Percentiles rank a stretch among this genome's conserved stretches.
phyloP scores from a whole-genome alignment of 208 protist species.

The Naegleria gruberi region DNA sequence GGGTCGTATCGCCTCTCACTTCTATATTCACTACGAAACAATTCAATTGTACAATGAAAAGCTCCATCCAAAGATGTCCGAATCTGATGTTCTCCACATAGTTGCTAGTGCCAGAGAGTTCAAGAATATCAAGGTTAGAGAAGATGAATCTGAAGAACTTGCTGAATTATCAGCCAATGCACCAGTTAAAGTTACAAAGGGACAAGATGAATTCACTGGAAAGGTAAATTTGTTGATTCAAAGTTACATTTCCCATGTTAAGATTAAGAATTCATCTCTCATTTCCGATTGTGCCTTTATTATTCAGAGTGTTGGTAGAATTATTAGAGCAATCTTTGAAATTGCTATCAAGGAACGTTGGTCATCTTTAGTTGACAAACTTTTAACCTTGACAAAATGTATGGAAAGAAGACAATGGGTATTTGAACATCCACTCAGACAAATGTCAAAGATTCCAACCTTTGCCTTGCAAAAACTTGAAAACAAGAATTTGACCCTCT shows the following conservation, averaged over 20 bases:
- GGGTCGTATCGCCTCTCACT: conserved; percentile 91
- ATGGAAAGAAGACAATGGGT: conserved; percentile 87
- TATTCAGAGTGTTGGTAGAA: conserved; percentile 85
- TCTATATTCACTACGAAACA: conserved; percentile 91
- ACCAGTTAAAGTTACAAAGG: conserved; percentile 49
- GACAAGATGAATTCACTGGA: conserved; percentile 63
- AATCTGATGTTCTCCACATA: conserved; percentile 81
- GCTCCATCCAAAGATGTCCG: conserved; percentile 67
- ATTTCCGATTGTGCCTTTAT: conserved; percentile 90
- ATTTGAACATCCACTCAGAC: conserved; percentile 73
- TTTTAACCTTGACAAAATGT: conserved; percentile 79
- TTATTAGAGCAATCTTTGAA: conserved; percentile 92
- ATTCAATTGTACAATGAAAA: conserved; percentile 87
- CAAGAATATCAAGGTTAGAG: conserved; percentile 83
- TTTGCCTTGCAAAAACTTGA: conserved; percentile 57
- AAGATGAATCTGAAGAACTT: conserved; percentile 90
- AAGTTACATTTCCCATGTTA: conserved; percentile 77
- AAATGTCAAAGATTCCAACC: conserved; percentile 46
- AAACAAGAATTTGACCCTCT: conserved; percentile 58
- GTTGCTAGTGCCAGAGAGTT: conserved; percentile 87
- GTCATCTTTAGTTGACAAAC: conserved; percentile 64
- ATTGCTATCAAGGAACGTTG: conserved; percentile 84
- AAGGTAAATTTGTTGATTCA: conserved; percentile 95
- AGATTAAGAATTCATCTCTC: conserved; percentile 74
- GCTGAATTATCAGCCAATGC: conserved; percentile 63